These are phyloP conservation scores for Emydomyces testavorans DNA, from an alignment of 2,329 filamentous ascomycete species.

Conservation along the genomic window DNA sequence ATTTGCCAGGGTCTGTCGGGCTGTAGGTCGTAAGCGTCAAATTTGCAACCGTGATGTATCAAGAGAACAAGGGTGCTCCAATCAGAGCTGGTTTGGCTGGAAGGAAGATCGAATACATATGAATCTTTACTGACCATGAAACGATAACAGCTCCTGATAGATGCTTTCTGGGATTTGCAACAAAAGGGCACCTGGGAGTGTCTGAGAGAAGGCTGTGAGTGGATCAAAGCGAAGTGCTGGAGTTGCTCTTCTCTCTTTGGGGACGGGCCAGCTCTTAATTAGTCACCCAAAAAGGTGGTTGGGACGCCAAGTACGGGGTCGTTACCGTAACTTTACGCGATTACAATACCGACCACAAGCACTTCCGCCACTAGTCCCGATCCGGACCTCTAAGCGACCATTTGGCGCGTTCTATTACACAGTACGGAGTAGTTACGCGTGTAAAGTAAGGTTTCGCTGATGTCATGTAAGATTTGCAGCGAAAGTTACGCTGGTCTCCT, in stretches of 20 bases:
- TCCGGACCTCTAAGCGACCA: conserved; percentile 2
- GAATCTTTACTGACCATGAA: not conserved
- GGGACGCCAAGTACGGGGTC: conserved; percentile 1
- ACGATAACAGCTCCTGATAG: not conserved
- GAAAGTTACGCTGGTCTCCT: no score
- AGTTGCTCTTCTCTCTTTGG: conserved; percentile 1
- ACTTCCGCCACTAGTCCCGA: conserved; percentile 1
- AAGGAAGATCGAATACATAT: not conserved
- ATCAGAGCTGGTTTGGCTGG: not conserved
- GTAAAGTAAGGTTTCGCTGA: conserved; percentile 4
- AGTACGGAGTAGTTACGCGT: no score
- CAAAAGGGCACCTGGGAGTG: no score
- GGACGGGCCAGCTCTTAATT: not conserved
- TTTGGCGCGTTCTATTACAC: conserved; percentile 2
- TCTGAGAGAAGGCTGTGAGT: not conserved
- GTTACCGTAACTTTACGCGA: conserved; percentile 9
- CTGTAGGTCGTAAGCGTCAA: conserved; percentile 2
- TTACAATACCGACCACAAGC: conserved; percentile 7
- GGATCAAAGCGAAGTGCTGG: not conserved
- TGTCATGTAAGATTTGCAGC: conserved; percentile 8
- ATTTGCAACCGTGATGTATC: conserved; percentile 2
- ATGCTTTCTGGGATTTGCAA: no score
- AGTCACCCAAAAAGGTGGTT: conserved; percentile 5
- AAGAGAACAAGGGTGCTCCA: not conserved
- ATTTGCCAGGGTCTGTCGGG: conserved; percentile 7